Percentiles rank a stretch among this genome's conserved stretches.
Evolutionary conservation across 176 grass and related monocot species (phyloP).

Genomic region (Otatea glauca): DNA sequence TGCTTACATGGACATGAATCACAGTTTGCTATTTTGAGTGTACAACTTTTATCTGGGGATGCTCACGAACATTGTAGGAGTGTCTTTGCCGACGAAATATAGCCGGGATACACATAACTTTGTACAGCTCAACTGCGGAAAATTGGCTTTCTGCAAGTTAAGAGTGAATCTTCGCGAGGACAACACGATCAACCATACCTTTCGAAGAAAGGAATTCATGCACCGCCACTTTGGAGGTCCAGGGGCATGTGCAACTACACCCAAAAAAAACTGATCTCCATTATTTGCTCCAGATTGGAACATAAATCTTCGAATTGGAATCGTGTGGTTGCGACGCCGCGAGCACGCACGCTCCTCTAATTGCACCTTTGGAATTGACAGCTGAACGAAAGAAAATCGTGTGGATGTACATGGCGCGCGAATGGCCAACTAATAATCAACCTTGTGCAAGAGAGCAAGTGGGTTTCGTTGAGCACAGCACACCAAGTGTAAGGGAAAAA

Average conservation of each 20-base stretch:
- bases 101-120: too few species aligned
- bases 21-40: too few species aligned
- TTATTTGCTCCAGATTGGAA: background rate
- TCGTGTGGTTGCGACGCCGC: conserved; percentile 35
- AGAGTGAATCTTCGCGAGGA: background rate
- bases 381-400: conserved; percentile 13
- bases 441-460: background rate
- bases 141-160: background rate
- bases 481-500: background rate
- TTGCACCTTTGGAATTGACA: conserved; percentile 19
- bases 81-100: too few species aligned
- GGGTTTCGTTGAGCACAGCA: background rate
- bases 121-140: too few species aligned
- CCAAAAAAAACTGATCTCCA: background rate
- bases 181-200: background rate
- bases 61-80: too few species aligned
- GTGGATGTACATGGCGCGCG: background rate
- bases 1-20: too few species aligned
- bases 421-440: background rate
- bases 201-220: background rate
- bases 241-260: background rate
- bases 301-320: background rate
- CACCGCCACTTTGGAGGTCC: background rate
- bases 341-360: background rate
- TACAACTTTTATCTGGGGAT: too few species aligned